Conservation (phyloP, 805 yeast genomes). For the Zygosaccharomyces siamensis region DNA sequence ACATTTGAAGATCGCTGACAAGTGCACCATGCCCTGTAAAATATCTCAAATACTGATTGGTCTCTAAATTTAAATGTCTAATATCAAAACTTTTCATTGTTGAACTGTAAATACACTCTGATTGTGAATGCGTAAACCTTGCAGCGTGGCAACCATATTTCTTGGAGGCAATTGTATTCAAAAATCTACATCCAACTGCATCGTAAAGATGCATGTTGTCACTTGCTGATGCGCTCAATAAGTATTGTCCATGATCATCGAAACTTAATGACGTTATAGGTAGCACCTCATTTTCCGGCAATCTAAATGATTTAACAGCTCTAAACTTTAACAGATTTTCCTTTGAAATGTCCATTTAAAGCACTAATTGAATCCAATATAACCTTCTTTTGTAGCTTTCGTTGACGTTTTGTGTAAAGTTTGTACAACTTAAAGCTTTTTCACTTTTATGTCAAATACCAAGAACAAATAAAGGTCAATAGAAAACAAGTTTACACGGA, state of each 20-base stretch:
- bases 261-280: slow-evolving; percentile 68
- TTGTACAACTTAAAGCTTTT: slow-evolving; percentile 2
- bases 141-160: slow-evolving; percentile 92
- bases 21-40: slow-evolving; percentile 81
- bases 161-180: slow-evolving; percentile 69
- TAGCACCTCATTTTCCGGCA: slow-evolving; percentile 45
- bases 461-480: neutral
- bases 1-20: slow-evolving; percentile 67
- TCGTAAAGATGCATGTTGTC: slow-evolving; percentile 84
- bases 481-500: too few species aligned
- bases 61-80: slow-evolving; percentile 68
- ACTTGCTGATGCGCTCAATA: slow-evolving; percentile 73
- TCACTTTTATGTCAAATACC: neutral
- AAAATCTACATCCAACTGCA: slow-evolving; percentile 58
- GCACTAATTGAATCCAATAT: neutral
- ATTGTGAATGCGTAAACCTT: slow-evolving; percentile 68
- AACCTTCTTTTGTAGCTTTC: neutral
- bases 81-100: slow-evolving; percentile 74
- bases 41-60: slow-evolving; percentile 76
- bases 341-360: slow-evolving; percentile 22
- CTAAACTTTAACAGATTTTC: slow-evolving; percentile 30
- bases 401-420: neutral
- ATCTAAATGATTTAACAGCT: slow-evolving; percentile 47
- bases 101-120: slow-evolving; percentile 75
- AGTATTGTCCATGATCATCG: slow-evolving; percentile 76